Conservation (phyloP, 1,139 yeast species). For the Kodamaea arcana region DNA sequence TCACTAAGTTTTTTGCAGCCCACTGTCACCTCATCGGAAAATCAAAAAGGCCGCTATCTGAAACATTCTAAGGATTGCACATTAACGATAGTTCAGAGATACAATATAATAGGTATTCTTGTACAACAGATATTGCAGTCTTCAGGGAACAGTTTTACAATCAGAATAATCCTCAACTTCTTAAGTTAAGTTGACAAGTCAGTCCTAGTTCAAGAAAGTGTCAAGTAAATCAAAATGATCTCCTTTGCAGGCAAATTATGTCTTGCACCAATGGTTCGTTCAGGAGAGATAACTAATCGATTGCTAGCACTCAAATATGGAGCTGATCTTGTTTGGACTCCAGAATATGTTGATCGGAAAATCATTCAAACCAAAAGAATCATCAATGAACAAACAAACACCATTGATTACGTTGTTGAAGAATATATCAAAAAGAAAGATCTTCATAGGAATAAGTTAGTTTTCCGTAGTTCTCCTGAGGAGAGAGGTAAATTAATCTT, state of each 20-base stretch:
- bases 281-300: conserved; percentile 90
- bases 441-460: conserved; percentile 33
- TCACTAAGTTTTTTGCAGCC: too few species aligned
- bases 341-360: conserved; percentile 88
- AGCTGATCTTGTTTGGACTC: conserved; percentile 94
- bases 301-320: conserved; percentile 75
- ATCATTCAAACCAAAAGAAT: conserved; percentile 64
- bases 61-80: too few species aligned
- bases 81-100: too few species aligned
- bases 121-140: too few species aligned
- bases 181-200: neutral
- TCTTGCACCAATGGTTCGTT: conserved; percentile 94
- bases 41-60: too few species aligned
- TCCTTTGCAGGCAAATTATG: conserved; percentile 61
- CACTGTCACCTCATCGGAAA: too few species aligned
- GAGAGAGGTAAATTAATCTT: conserved; percentile 70
- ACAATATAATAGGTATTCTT: too few species aligned
- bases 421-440: conserved; percentile 6
- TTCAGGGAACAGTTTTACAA: too few species aligned
- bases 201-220: neutral
- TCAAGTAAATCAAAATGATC: conserved; percentile 15
- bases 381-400: conserved; percentile 49
- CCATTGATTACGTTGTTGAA: conserved; percentile 51
- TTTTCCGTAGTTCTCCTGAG: conserved; percentile 68
- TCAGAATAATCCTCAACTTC: too few species aligned